phyloP scores from a whole-genome alignment of 345 rosid genomes.

The Geranium rotundifolium region DNA sequence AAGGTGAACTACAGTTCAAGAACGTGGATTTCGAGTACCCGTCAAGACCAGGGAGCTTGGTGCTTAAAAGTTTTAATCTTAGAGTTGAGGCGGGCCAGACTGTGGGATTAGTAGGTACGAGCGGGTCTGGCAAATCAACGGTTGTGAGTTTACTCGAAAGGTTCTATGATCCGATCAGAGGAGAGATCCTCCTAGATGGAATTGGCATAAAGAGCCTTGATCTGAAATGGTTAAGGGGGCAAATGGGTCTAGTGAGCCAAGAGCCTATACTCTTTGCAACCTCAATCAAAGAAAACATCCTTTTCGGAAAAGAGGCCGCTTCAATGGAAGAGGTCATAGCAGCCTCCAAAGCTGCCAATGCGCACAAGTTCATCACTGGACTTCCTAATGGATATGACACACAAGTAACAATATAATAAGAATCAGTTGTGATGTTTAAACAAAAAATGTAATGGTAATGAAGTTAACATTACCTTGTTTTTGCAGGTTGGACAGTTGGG shows the following conservation, averaged over 20 bases:
- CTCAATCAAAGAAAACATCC: constrained; percentile 17
- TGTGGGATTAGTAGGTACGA: constrained; percentile 34
- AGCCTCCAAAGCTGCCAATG: constrained; percentile 28
- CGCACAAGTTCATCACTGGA: constrained; percentile 19
- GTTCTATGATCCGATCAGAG: constrained; percentile 30
- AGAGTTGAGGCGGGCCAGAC: constrained; percentile 23
- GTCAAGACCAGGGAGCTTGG: constrained; percentile 26
- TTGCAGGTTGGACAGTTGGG: constrained; percentile 21
- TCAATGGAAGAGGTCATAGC: constrained; percentile 13
- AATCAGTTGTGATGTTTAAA: no score
- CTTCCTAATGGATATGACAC: constrained; percentile 19
- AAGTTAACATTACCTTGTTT: no score
- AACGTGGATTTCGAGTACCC: constrained; percentile 21
- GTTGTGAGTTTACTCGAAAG: constrained; percentile 33
- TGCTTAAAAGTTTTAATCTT: constrained; percentile 26
- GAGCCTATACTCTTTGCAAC: constrained; percentile 23
- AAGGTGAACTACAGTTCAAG: constrained; percentile 16
- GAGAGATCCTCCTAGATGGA: constrained; percentile 32
- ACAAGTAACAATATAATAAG: constrained; percentile 10
- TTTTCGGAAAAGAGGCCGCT: constrained; percentile 19
- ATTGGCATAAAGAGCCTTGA: constrained; percentile 6
- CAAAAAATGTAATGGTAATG: no score
- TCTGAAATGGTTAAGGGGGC: constrained; percentile 14
- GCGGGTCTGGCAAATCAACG: constrained; percentile 39
- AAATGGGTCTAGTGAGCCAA: constrained; percentile 21